These are phyloP conservation scores for Erodium moschatum DNA, from an alignment of 441 rosid species.

Conservation along the genomic window DNA sequence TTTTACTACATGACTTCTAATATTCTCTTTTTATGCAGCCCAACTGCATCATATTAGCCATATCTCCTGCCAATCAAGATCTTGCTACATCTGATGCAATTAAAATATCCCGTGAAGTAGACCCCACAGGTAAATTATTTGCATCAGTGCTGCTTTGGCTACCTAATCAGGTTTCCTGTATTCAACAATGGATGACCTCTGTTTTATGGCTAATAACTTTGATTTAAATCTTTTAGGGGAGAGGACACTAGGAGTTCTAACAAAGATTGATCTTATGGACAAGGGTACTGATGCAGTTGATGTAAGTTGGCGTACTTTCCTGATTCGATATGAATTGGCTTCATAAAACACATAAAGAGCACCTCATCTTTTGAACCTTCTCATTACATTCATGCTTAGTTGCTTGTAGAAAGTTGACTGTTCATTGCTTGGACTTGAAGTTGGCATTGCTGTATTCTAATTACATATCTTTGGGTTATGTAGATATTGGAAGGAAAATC, in stretches of 20 bases:
- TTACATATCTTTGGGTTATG: slow-evolving; percentile 18
- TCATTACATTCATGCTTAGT: neutral
- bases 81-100: slow-evolving; percentile 98
- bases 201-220: slow-evolving; percentile 5
- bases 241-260: slow-evolving; percentile 90
- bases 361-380: neutral
- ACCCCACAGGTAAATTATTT: slow-evolving; percentile 58
- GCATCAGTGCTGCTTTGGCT: neutral
- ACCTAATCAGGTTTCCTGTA: neutral
- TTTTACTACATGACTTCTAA: neutral
- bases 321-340: neutral
- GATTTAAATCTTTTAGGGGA: slow-evolving; percentile 48
- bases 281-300: slow-evolving; percentile 91
- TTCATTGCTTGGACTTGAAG: neutral
- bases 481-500: slow-evolving; percentile 93
- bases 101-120: slow-evolving; percentile 96
- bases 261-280: slow-evolving; percentile 98
- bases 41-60: slow-evolving; percentile 90
- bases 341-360: neutral
- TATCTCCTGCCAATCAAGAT: slow-evolving; percentile 99
- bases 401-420: neutral
- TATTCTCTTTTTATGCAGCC: slow-evolving; percentile 37
- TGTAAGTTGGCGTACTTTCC: slow-evolving; percentile 29
- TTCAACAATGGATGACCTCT: neutral
- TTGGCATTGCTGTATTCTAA: neutral